A percentile compares a stretch with the other conserved stretches of the same genome.
These are phyloP conservation scores for Echium plantagineum DNA, from an alignment of 257 asterid species.

Conservation along the genomic window DNA sequence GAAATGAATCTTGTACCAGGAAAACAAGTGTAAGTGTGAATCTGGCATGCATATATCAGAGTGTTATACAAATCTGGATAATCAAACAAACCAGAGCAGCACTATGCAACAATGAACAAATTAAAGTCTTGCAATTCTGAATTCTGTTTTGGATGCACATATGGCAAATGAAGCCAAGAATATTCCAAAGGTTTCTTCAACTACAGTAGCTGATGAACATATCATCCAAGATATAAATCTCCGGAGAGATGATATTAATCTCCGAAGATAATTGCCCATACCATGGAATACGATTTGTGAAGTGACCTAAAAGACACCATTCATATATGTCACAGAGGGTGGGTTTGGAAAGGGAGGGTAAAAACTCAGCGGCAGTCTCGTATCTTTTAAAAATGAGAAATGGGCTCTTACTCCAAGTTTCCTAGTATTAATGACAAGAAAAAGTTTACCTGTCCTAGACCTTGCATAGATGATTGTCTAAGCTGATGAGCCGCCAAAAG, in stretches of 20 bases:
- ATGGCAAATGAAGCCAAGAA: background rate
- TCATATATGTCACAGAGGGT: background rate
- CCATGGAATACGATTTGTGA: background rate
- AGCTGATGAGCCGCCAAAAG: conserved; percentile 72
- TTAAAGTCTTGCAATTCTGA: background rate
- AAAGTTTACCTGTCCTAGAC: conserved; percentile 65
- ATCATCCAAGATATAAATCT: background rate
- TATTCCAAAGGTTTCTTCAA: background rate
- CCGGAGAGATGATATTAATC: background rate
- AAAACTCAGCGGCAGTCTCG: too few species aligned
- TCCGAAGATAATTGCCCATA: background rate
- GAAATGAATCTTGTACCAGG: background rate
- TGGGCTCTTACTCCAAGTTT: too few species aligned
- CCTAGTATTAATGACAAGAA: background rate
- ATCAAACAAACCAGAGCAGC: background rate
- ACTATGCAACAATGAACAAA: background rate
- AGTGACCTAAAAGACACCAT: background rate
- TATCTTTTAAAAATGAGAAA: too few species aligned
- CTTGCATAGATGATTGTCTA: conserved; percentile 72
- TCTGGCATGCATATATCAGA: background rate
- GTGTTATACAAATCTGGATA: background rate
- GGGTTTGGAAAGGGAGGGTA: background rate
- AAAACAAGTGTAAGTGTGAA: background rate
- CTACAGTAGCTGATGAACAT: too few species aligned
- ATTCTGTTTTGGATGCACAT: background rate